Evolutionary conservation across 208 protist genomes (phyloP).

Genomic region (Leishmania gerbilli): DNA sequence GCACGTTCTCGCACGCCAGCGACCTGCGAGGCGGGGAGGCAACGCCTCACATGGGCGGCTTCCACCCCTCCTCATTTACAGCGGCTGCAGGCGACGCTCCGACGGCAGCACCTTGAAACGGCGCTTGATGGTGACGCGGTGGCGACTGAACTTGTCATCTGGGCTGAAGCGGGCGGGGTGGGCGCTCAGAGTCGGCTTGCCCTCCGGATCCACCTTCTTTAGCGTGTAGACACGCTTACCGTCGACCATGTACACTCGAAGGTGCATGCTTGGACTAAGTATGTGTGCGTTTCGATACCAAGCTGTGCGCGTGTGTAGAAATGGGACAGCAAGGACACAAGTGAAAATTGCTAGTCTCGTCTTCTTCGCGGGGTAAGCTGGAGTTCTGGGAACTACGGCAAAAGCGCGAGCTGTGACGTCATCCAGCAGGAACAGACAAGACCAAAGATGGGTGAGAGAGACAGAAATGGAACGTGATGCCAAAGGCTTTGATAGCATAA

Average conservation of each 20-base stretch:
- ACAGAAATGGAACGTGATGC: not conserved
- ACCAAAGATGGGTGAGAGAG: not conserved
- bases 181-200: conserved; percentile 88
- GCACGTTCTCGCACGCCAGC: not conserved
- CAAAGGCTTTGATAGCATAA: not conserved
- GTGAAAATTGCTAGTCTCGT: not conserved
- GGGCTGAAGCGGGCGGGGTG: conserved; percentile 94
- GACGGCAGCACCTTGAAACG: conserved; percentile 88
- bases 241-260: conserved; percentile 76
- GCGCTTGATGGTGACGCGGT: conserved; percentile 92
- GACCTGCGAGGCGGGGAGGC: not conserved
- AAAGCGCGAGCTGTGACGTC: too few species aligned
- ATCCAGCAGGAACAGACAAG: not conserved
- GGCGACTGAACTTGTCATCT: conserved; percentile 92
- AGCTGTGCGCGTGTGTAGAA: not conserved
- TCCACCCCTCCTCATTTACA: conserved; percentile 39
- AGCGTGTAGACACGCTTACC: conserved; percentile 93
- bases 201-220: conserved; percentile 91
- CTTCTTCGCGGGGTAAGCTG: not conserved
- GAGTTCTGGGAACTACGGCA: not conserved
- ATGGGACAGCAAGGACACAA: not conserved
- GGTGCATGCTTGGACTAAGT: conserved; percentile 56
- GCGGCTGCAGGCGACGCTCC: conserved; percentile 70
- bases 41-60: not conserved
- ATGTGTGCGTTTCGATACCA: not conserved